These are phyloP conservation scores for Crassisporium funariophilum DNA, from an alignment of 768 basidiomycete species.

Conservation along the genomic window DNA sequence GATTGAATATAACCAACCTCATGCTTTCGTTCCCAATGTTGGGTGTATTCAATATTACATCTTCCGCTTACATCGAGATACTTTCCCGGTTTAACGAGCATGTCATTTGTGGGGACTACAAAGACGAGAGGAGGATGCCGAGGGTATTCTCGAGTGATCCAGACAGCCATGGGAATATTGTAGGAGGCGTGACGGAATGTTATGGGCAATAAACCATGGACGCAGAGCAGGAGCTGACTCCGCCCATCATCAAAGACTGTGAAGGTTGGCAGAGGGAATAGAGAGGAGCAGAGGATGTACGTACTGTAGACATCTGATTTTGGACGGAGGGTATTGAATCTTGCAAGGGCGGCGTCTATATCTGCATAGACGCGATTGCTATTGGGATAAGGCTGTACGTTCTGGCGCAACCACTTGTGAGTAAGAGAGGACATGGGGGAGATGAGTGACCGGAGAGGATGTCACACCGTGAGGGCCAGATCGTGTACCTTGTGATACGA, in stretches of 20 bases:
- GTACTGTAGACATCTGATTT: slow-evolving; percentile 82
- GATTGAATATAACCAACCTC: slow-evolving; percentile 57
- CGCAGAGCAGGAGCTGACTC: slow-evolving; percentile 84
- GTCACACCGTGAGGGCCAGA: slow-evolving; percentile 10
- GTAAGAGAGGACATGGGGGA: slow-evolving; percentile 39
- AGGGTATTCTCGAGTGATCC: slow-evolving; percentile 88
- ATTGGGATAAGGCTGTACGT: slow-evolving; percentile 56
- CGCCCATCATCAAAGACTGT: slow-evolving; percentile 94
- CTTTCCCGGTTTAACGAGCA: slow-evolving; percentile 80
- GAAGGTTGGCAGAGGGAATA: slow-evolving; percentile 13
- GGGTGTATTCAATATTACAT: slow-evolving; percentile 68
- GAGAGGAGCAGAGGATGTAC: slow-evolving; percentile 24
- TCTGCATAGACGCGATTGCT: slow-evolving; percentile 63
- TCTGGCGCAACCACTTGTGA: slow-evolving; percentile 69
- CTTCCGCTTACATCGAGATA: slow-evolving; percentile 82
- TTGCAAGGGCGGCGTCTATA: slow-evolving; percentile 58
- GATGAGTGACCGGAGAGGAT: slow-evolving; percentile 10
- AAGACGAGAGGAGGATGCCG: slow-evolving; percentile 80
- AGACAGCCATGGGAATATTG: slow-evolving; percentile 91
- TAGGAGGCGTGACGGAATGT: slow-evolving; percentile 73
- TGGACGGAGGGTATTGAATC: slow-evolving; percentile 62
- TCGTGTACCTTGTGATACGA: neutral
- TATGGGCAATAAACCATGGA: slow-evolving; percentile 93
- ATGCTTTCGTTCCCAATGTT: slow-evolving; percentile 78
- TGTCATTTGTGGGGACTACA: slow-evolving; percentile 88